Conservation (phyloP, 768 basidiomycete species). For the Omphalotus guepiniiformis region DNA sequence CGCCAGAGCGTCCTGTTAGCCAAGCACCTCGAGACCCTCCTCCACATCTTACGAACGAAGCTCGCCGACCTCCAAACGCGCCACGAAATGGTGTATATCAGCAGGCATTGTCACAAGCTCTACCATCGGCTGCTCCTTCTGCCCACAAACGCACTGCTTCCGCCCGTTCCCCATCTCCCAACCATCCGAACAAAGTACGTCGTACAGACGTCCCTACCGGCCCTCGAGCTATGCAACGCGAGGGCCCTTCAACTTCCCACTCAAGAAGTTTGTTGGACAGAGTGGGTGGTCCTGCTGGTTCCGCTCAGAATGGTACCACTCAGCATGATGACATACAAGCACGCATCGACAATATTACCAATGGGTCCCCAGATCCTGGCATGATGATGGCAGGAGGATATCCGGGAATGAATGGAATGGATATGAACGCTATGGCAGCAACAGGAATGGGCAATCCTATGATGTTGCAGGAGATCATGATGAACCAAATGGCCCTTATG, state of each 20-base stretch:
- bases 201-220: constrained; percentile 79
- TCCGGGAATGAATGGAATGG: constrained; percentile 46
- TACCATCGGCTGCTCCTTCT: constrained; percentile 44
- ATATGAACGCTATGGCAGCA: constrained; percentile 58
- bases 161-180: constrained; percentile 63
- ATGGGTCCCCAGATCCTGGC: constrained; percentile 49
- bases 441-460: constrained; percentile 58
- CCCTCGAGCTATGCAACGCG: constrained; percentile 75
- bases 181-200: constrained; percentile 64
- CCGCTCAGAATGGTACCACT: constrained; percentile 33
- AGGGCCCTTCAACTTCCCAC: constrained; percentile 29
- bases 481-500: constrained; percentile 92
- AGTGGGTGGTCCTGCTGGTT: constrained; percentile 56
- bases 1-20: constrained; percentile 19
- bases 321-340: constrained; percentile 70
- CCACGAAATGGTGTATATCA: constrained; percentile 64
- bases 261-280: constrained; percentile 76
- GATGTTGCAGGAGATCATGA: constrained; percentile 85
- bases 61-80: constrained; percentile 41
- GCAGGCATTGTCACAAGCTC: constrained; percentile 65
- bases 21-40: constrained; percentile 26
- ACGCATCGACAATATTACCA: constrained; percentile 74
- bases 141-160: constrained; percentile 64
- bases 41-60: constrained; percentile 32
- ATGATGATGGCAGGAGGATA: constrained; percentile 51